These are phyloP conservation scores for Effrenium voratum DNA, from an alignment of 73 alveolate genomes.

Conservation along the genomic window DNA sequence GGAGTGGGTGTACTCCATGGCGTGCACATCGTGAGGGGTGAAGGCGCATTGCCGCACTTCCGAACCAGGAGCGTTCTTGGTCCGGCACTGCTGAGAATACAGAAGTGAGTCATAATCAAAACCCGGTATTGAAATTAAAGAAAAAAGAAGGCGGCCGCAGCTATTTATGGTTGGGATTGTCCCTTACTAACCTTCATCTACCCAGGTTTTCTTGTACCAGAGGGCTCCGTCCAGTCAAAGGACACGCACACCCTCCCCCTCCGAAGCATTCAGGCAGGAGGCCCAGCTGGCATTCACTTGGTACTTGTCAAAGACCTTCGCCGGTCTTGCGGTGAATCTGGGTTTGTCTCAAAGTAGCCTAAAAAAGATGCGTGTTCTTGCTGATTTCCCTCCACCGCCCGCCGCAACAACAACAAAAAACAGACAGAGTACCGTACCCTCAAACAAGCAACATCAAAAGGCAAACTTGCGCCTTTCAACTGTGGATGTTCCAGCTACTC, in stretches of 20 bases:
- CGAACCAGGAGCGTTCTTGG: conserved; percentile 54
- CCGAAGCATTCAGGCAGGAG: background rate
- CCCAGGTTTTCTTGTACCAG: background rate
- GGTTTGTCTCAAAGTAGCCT: background rate
- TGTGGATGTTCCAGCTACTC: too few relatives aligned
- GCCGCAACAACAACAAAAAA: too few relatives aligned
- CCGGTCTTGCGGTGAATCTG: background rate
- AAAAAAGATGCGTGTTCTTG: background rate
- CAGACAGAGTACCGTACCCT: too few relatives aligned
- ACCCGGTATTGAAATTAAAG: too few relatives aligned
- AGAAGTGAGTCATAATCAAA: too few relatives aligned
- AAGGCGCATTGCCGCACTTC: conserved; percentile 73
- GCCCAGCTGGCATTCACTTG: conserved; percentile 44
- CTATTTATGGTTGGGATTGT: too few relatives aligned
- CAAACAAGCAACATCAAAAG: too few relatives aligned
- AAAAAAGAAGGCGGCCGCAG: too few relatives aligned
- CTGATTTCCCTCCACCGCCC: background rate
- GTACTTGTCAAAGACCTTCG: conserved; percentile 69
- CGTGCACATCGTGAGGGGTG: conserved; percentile 58
- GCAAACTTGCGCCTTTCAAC: too few relatives aligned
- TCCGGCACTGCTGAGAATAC: background rate
- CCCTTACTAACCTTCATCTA: too few relatives aligned
- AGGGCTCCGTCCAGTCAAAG: background rate
- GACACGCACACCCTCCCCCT: background rate
- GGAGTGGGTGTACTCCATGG: conserved; percentile 63